phyloP scores from a whole-genome alignment of 2,329 filamentous ascomycete genomes.

The Ilyonectria destructans region DNA sequence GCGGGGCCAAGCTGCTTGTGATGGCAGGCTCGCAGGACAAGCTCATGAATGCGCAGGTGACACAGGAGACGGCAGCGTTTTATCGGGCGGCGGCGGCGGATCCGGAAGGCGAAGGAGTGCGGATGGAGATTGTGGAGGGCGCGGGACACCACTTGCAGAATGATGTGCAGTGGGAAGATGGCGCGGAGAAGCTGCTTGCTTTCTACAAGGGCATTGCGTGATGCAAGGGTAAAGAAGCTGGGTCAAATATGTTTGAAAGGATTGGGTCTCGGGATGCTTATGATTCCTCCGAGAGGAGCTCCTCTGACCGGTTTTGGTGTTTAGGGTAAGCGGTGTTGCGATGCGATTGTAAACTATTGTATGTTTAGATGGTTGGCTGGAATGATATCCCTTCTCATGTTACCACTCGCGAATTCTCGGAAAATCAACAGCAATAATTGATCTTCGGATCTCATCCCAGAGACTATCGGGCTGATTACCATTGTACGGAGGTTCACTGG shows the following conservation, averaged over 20 bases:
- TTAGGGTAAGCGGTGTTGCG: constrained; percentile 24
- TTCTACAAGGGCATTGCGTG: constrained; percentile 55
- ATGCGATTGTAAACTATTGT: constrained; percentile 16
- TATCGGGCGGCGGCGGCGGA: constrained; percentile 39
- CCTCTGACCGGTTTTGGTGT: constrained; percentile 14
- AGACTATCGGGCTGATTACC: constrained; percentile 3
- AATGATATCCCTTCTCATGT: constrained; percentile 30
- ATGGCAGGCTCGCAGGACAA: constrained; percentile 59
- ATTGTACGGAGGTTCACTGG: constrained; percentile 11
- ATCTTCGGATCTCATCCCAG: background rate
- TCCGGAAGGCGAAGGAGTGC: constrained; percentile 54
- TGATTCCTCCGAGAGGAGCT: constrained; percentile 15
- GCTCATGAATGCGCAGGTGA: constrained; percentile 58
- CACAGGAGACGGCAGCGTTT: constrained; percentile 56
- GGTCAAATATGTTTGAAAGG: background rate
- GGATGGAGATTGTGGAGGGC: constrained; percentile 59
- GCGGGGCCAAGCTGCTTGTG: constrained; percentile 54
- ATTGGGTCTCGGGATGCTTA: background rate
- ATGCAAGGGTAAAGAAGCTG: background rate
- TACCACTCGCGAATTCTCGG: background rate
- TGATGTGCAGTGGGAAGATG: constrained; percentile 64
- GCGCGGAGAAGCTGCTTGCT: constrained; percentile 60
- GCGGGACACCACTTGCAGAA: constrained; percentile 70
- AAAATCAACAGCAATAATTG: background rate
- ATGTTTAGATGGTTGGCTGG: constrained; percentile 7